A percentile compares a stretch with the other conserved stretches of the same genome.
phyloP scores from a whole-genome alignment of 768 basidiomycete genomes.

The Psilocybe cyanescens region DNA sequence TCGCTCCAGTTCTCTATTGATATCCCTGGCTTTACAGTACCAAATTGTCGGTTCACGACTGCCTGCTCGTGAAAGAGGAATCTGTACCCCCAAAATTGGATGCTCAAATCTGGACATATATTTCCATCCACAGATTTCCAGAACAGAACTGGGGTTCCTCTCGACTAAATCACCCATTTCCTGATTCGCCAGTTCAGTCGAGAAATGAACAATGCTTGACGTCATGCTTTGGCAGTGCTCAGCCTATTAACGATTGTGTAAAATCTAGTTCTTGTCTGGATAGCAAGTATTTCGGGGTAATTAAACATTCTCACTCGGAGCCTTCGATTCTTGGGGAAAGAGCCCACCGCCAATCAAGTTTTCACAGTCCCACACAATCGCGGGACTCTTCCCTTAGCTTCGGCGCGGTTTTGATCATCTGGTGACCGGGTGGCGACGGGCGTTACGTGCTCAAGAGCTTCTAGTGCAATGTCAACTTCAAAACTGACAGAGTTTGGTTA shows the following conservation, averaged over 20 bases:
- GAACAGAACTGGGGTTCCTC: no score
- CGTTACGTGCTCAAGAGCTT: neutral
- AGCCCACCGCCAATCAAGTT: no score
- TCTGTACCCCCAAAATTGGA: neutral
- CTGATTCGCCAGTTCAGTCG: no score
- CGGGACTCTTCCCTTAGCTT: neutral
- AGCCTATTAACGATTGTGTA: no score
- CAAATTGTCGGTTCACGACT: neutral
- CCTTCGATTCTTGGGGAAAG: no score
- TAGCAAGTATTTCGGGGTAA: no score
- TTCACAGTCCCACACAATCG: neutral
- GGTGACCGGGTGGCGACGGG: neutral
- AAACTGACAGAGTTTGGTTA: neutral
- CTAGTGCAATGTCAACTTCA: neutral
- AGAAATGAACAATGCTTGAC: no score
- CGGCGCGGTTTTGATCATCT: neutral
- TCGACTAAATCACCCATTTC: no score
- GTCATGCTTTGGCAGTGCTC: no score
- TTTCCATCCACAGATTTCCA: no score
- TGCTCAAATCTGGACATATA: neutral
- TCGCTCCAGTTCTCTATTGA: neutral
- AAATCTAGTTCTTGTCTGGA: no score
- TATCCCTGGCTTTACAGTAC: neutral
- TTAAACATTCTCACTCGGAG: no score
- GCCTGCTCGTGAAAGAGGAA: neutral